These are phyloP conservation scores for Notholithocarpus densiflorus DNA, from an alignment of 306 rosid genomes.

Conservation along the genomic window DNA sequence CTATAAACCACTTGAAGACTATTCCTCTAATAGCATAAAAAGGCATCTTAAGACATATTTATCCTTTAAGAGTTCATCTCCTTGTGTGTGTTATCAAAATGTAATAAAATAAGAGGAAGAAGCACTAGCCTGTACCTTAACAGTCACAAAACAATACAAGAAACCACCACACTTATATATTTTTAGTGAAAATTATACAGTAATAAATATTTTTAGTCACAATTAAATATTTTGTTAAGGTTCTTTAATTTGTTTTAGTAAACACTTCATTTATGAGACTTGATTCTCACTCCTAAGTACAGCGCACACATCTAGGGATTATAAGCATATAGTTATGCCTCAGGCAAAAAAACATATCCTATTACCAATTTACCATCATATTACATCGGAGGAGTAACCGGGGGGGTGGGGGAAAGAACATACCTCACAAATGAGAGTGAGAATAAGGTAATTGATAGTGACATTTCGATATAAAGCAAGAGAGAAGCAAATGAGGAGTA, in stretches of 20 bases:
- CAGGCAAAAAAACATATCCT: not conserved
- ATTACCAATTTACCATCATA: not conserved
- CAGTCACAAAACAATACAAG: not conserved
- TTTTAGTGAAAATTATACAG: not conserved
- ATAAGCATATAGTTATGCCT: not conserved
- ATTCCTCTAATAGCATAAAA: not conserved
- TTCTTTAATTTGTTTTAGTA: not conserved
- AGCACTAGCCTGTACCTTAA: not conserved
- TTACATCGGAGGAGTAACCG: not conserved
- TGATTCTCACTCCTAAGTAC: not conserved
- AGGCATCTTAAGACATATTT: not conserved
- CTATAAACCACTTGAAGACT: not conserved
- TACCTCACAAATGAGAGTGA: conserved; percentile 94
- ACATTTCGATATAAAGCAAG: conserved; percentile 87
- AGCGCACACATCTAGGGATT: not conserved
- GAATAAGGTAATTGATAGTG: conserved; percentile 94
- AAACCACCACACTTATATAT: not conserved
- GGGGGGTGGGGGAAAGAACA: not conserved
- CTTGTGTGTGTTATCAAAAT: not conserved
- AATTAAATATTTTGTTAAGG: no score
- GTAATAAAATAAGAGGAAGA: not conserved
- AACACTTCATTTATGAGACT: not conserved
- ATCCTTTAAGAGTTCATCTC: not conserved
- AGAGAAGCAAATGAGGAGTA: conserved; percentile 87
- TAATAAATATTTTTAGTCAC: no score